Conservation (phyloP, 1,284 basidiomycete species). For the Ganoderma resinaceum region DNA sequence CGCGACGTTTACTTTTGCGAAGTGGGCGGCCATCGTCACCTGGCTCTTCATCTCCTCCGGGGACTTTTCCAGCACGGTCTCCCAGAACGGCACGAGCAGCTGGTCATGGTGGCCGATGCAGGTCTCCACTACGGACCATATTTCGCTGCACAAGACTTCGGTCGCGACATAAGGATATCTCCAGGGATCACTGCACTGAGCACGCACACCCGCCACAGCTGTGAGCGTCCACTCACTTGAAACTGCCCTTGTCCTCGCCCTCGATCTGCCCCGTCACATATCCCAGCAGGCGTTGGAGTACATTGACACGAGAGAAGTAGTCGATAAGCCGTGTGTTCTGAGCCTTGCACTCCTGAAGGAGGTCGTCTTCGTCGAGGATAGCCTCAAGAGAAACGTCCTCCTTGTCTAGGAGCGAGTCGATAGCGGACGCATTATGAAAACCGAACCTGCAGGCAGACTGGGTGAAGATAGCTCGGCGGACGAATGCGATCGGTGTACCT, state of each 20-base stretch:
- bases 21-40: conserved; percentile 81
- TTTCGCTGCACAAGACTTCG: conserved; percentile 95
- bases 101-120: conserved; percentile 79
- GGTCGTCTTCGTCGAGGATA: conserved; percentile 93
- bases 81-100: conserved; percentile 90
- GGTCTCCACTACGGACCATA: conserved; percentile 94
- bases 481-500: conserved; percentile 37
- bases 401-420: conserved; percentile 85
- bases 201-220: conserved; percentile 9
- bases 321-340: conserved; percentile 90
- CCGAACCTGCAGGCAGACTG: conserved; percentile 67
- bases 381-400: conserved; percentile 88
- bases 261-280: conserved; percentile 90
- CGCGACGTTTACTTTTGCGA: conserved; percentile 88
- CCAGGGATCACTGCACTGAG: conserved; percentile 16
- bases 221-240: conserved; percentile 65
- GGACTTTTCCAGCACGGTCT: conserved; percentile 82
- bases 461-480: conserved; percentile 31
- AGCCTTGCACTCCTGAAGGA: conserved; percentile 94
- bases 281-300: conserved; percentile 80
- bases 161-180: conserved; percentile 96
- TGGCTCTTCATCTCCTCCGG: conserved; percentile 82
- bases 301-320: conserved; percentile 83
- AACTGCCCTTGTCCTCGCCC: conserved; percentile 73
- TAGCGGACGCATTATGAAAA: conserved; percentile 83